Base-by-base conservation (phyloP, 139 green algal genomes). In the Haematococcus lacustris region DNA sequence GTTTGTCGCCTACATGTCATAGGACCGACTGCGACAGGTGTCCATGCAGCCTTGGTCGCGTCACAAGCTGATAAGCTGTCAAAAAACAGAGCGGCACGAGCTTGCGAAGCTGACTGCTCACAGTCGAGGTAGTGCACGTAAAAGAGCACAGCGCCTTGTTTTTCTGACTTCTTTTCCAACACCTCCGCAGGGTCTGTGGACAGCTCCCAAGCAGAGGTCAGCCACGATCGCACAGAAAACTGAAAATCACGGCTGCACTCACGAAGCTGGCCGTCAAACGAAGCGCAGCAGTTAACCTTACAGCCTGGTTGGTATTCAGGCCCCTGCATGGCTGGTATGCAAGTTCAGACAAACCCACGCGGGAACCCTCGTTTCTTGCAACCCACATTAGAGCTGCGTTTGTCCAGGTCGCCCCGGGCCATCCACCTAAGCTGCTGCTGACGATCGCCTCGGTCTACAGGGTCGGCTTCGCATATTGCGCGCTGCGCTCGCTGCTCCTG, bases 71-170 rank as follows among this genome's bases (percentile, higher is more conserved):
- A 61, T 38, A 3, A 38, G 7, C 34, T 2, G 50, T 35, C 23
- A 13, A 1, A 3, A n/a, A 25, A 65, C 25, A 4, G 3, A 43
- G 7, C 1, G 25, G 2, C 23, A 78, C 66, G 73, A 35, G 53
- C 39, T 1, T 25, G 30, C 38, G 57, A 33, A 38, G 70, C 32
- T 39, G 34, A 4, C 34, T 39, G 75, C 88, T 90, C 71, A 92
- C 86, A 91, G 70, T 96, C 90, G 3, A 87, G 60, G 70, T 96
- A 97, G 78, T 97, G 91, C n/a, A 97, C 88, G 73, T 97, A 97
- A 77, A 91, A 96, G 23, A 78, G 51, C 25, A 78, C 43, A 28
- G 62, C 40, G 2, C 71, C 75, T 38, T 68, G 76, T 3, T 57
- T 32, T 5, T 83, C 83, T 30, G 51, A 68, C 41, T 79, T 75